Percentiles rank a stretch among this genome's conserved stretches.
phyloP scores from a whole-genome alignment of 176 grass and related monocot species.

The Avena atlantica region DNA sequence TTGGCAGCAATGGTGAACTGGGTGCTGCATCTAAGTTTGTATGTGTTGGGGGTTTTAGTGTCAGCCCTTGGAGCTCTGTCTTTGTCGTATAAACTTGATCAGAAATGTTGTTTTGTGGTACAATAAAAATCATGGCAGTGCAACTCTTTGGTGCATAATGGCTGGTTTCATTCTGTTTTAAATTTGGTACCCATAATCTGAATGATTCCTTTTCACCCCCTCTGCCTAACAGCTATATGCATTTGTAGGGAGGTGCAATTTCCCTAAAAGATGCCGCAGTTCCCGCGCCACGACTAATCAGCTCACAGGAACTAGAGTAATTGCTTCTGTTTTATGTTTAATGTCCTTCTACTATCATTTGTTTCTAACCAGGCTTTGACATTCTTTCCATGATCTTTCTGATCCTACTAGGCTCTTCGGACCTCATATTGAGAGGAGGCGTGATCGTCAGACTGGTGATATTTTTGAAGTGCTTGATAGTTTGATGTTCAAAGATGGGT shows the following conservation, averaged over 20 bases:
- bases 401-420: slow-evolving; percentile 66
- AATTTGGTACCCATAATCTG: background rate
- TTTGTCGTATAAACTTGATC: slow-evolving; percentile 30
- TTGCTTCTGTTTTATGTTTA: slow-evolving; percentile 33
- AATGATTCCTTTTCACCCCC: background rate
- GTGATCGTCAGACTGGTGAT: slow-evolving; percentile 86
- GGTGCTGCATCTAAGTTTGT: background rate
- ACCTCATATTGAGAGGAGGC: slow-evolving; percentile 77
- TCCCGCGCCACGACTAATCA: slow-evolving; percentile 81
- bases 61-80: background rate
- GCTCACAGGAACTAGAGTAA: slow-evolving; percentile 95
- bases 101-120: background rate
- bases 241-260: slow-evolving; percentile 83
- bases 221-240: slow-evolving; percentile 5
- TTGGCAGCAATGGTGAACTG: background rate
- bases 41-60: background rate
- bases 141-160: background rate
- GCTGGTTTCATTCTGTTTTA: slow-evolving; percentile 13
- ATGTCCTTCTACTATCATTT: slow-evolving; percentile 29
- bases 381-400: slow-evolving; percentile 34
- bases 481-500: slow-evolving; percentile 97
- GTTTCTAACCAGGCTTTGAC: slow-evolving; percentile 37
- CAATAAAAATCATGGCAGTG: slow-evolving; percentile 14
- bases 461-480: slow-evolving; percentile 90
- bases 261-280: slow-evolving; percentile 77